Conservation (phyloP, 805 yeast genomes). For the Candida endomychidarum region DNA sequence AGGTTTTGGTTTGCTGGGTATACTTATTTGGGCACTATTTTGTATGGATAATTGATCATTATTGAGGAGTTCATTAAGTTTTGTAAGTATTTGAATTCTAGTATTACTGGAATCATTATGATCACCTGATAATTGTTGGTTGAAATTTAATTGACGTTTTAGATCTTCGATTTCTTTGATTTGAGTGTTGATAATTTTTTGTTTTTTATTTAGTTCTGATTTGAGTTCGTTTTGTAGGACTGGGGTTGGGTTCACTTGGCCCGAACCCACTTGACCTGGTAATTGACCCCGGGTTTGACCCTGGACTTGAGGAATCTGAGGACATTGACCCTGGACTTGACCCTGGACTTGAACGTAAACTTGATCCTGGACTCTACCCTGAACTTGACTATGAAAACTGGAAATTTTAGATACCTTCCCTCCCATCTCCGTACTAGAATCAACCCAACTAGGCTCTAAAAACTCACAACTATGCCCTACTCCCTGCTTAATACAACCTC, state of each 20-base stretch:
- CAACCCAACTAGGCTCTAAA: conserved; percentile 39
- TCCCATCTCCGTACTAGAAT: no score
- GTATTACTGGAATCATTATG: conserved; percentile 4
- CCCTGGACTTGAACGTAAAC: no score
- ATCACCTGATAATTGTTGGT: conserved; percentile 17
- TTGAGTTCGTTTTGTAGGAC: no score
- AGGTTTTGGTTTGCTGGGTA: not conserved
- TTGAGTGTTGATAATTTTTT: conserved; percentile 25
- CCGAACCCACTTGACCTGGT: no score
- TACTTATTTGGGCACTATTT: not conserved
- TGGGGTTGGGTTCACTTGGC: no score
- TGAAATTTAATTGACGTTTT: conserved; percentile 25
- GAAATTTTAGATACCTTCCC: no score
- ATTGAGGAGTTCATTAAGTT: conserved; percentile 9
- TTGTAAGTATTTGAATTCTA: conserved; percentile 9
- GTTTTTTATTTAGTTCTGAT: conserved; percentile 18
- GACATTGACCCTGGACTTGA: no score
- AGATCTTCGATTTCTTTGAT: conserved; percentile 33
- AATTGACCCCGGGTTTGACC: no score
- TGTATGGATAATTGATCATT: not conserved
- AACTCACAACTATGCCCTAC: conserved; percentile 42
- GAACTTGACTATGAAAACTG: no score
- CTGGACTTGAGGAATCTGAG: no score
- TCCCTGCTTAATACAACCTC: conserved; percentile 41
- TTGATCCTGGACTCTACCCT: no score